A percentile compares a stretch with the other conserved stretches of the same genome.
These are phyloP conservation scores for Teratosphaeria pseudoeucalypti DNA, from an alignment of 2,329 filamentous ascomycete genomes.

Conservation along the genomic window DNA sequence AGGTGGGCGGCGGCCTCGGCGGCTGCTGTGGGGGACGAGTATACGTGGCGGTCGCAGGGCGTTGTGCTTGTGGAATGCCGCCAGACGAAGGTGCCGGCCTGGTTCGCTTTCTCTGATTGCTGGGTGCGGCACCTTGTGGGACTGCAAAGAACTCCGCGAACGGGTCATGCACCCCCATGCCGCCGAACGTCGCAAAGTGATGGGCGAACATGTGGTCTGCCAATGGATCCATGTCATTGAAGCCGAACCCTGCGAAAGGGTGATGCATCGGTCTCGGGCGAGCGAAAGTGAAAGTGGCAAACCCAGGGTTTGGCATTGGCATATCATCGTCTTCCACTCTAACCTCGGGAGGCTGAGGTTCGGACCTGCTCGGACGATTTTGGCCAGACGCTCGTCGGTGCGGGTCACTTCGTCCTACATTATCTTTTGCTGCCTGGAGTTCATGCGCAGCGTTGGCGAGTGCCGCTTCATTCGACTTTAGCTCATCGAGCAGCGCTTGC, in stretches of 20 bases:
- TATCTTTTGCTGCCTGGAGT: neutral
- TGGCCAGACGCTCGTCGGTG: constrained; percentile 3
- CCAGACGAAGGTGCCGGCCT: constrained; percentile 7
- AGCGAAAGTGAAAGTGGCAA: neutral
- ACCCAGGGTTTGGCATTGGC: neutral
- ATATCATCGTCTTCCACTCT: neutral
- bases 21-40: constrained; percentile 4
- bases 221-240: constrained; percentile 7
- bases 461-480: constrained; percentile 14
- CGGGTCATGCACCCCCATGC: constrained; percentile 2
- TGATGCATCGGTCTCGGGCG: constrained; percentile 1
- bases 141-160: constrained; percentile 14
- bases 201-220: constrained; percentile 9
- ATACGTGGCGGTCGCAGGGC: constrained; percentile 1
- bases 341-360: constrained; percentile 2
- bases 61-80: constrained; percentile 2
- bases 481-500: constrained; percentile 15
- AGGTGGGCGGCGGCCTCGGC: constrained; percentile 10
- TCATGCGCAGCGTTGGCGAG: constrained; percentile 7
- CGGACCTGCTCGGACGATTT: constrained; percentile 3
- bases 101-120: constrained; percentile 8
- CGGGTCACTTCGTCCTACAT: constrained; percentile 1
- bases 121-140: constrained; percentile 5
- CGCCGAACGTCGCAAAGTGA: constrained; percentile 9
- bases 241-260: constrained; percentile 7